Base-by-base conservation (phyloP, 192 early-diverging fungal genomes). In the Neocallimastix lanati region DNA sequence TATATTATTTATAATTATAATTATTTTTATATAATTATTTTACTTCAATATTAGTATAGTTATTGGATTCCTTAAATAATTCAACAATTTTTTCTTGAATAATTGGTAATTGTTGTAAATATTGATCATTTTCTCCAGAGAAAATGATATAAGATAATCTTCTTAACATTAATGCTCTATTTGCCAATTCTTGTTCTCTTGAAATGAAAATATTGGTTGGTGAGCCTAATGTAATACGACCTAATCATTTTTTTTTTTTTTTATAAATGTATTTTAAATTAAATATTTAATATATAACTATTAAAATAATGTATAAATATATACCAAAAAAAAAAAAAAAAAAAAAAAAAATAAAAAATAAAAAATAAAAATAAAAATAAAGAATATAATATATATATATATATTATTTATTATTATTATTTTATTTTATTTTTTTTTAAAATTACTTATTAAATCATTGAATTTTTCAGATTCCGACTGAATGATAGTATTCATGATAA, bases 1-100 rank as follows among this genome's bases (percentile, higher is more conserved):
- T n/a, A n/a, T n/a, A n/a, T n/a, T n/a, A n/a, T n/a, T n/a, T n/a
- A n/a, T n/a, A n/a, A n/a, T n/a, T n/a, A n/a, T n/a, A n/a, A n/a
- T n/a, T n/a, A n/a, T n/a, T n/a, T n/a, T n/a, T n/a, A n/a, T n/a
- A n/a, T n/a, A n/a, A n/a, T n/a, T n/a, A n/a, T n/a, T n/a, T n/a
- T 30, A 78, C 77, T 82, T 95, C 96, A 9, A 89, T 86, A 80
- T 95, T 93, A 21, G 96, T 90, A 29, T 88, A 84, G 76, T 92
- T 91, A 30, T 87, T 87, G 28, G 89, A 86, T 6, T 82, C 84
- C 76, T 96, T 96, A 28, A 97, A 79, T 78, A 95, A 87, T 77
- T 97, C 96, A 0, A 96, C 96, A 18, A 97, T 85, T 78, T 95
- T 94, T 79, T 95, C 94, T 80, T 94, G 93, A 28, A 97, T 90